These are phyloP conservation scores for Xenoacremonium recifei DNA, from an alignment of 2,329 filamentous ascomycete species.

Conservation along the genomic window DNA sequence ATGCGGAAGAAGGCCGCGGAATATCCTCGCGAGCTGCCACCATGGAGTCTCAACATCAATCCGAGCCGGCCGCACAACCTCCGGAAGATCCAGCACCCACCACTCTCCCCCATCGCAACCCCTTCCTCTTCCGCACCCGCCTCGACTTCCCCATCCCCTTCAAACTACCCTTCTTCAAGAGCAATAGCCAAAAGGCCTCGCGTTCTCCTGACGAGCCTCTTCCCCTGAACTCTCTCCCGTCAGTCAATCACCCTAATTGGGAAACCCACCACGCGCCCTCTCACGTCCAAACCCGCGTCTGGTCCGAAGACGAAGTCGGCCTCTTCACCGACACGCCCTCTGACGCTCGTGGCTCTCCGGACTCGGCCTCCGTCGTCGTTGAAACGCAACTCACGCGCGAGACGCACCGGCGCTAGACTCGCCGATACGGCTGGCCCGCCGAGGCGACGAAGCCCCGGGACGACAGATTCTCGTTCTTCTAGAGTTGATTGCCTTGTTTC, in stretches of 20 bases:
- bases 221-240: conserved; percentile 14
- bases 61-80: not conserved
- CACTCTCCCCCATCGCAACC: conserved; percentile 24
- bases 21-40: not conserved
- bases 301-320: conserved; percentile 22
- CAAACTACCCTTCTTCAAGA: conserved; percentile 17
- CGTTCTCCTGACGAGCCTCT: conserved; percentile 3
- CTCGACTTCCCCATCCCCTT: conserved; percentile 26
- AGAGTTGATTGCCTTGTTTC: too few species aligned
- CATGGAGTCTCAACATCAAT: conserved; percentile 4
- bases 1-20: conserved; percentile 12
- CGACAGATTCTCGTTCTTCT: too few species aligned
- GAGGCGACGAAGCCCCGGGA: too few species aligned
- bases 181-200: conserved; percentile 8
- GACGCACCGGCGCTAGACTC: conserved; percentile 20
- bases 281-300: conserved; percentile 25
- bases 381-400: conserved; percentile 26
- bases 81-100: conserved; percentile 2
- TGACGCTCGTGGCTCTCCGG: conserved; percentile 7
- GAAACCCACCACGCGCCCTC: conserved; percentile 2
- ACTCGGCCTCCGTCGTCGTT: conserved; percentile 18
- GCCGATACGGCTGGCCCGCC: conserved; percentile 15
- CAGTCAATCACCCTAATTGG: conserved; percentile 13
- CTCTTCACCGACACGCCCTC: conserved; percentile 1
- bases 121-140: conserved; percentile 34